phyloP scores from a whole-genome alignment of 352 stramenopile species.

The Phytopythium chamaehyphon region DNA sequence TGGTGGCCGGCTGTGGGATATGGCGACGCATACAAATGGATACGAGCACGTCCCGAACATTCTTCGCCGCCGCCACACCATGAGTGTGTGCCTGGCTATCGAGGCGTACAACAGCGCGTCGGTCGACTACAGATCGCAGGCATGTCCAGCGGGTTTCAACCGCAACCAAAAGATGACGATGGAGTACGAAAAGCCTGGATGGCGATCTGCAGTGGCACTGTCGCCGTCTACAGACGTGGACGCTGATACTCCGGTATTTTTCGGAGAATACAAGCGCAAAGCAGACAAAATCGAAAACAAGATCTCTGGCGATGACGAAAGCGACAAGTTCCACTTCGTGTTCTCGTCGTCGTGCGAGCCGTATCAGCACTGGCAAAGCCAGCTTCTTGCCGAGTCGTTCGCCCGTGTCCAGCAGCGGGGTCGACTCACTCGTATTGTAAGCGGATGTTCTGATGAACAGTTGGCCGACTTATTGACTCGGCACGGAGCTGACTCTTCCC shows the following conservation, averaged over 20 bases:
- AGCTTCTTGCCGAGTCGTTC: slow-evolving; percentile 67
- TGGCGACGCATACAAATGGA: slow-evolving; percentile 68
- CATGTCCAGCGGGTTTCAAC: slow-evolving; percentile 69
- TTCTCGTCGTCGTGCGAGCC: slow-evolving; percentile 63
- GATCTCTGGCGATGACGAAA: slow-evolving; percentile 24
- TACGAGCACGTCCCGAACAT: slow-evolving; percentile 80
- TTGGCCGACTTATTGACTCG: slow-evolving; percentile 36
- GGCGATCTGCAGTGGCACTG: slow-evolving; percentile 46
- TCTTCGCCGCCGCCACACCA: slow-evolving; percentile 65
- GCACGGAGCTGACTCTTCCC: slow-evolving; percentile 15
- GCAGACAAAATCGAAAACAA: not conserved
- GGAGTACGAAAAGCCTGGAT: slow-evolving; percentile 35
- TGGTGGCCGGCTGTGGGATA: slow-evolving; percentile 49
- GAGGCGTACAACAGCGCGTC: slow-evolving; percentile 72
- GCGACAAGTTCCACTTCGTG: slow-evolving; percentile 74
- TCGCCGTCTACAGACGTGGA: slow-evolving; percentile 23
- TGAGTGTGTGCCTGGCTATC: slow-evolving; percentile 64
- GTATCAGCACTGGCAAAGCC: slow-evolving; percentile 69
- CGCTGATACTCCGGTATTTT: slow-evolving; percentile 28
- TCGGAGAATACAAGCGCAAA: slow-evolving; percentile 46
- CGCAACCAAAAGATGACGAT: slow-evolving; percentile 63
- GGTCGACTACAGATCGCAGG: slow-evolving; percentile 38
- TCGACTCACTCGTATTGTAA: slow-evolving; percentile 64
- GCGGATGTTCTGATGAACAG: slow-evolving; percentile 44
- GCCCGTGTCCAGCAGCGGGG: slow-evolving; percentile 50